Evolutionary conservation across 495 filamentous ascomycete genomes (phyloP).

Genomic region (Antarctomyces pellizariae): DNA sequence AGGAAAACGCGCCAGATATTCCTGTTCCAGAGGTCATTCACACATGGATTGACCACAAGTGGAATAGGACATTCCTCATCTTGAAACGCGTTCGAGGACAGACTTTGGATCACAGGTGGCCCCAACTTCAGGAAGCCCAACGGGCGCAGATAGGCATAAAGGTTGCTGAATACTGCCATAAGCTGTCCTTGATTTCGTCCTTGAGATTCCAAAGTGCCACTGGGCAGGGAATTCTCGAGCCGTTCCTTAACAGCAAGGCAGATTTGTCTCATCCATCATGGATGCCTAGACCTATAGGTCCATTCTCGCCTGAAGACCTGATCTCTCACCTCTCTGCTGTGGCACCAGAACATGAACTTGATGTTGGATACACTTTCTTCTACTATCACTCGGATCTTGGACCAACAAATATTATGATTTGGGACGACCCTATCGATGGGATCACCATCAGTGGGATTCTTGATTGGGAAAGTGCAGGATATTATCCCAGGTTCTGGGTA

Average conservation of each 20-base stretch:
- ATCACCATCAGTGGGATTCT: constrained; percentile 4
- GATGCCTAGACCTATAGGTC: constrained; percentile 4
- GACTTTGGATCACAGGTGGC: constrained; percentile 2
- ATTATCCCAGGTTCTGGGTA: constrained; percentile 5
- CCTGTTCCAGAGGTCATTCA: constrained; percentile 3
- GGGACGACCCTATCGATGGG: constrained; percentile 4
- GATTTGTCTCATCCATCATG: constrained; percentile 3
- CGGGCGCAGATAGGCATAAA: constrained; percentile 1
- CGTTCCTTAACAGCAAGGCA: background rate
- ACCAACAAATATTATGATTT: constrained; percentile 4
- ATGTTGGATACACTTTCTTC: background rate
- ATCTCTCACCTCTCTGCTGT: constrained; percentile 1
- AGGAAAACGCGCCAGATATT: constrained; percentile 1
- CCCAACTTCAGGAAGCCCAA: constrained; percentile 3
- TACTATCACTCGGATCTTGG: constrained; percentile 4
- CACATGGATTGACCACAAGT: constrained; percentile 3
- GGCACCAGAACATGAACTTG: constrained; percentile 1
- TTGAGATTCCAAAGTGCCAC: constrained; percentile 2
- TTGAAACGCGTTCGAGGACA: constrained; percentile 2
- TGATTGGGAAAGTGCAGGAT: constrained; percentile 4
- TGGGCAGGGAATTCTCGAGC: constrained; percentile 3
- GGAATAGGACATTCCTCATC: constrained; percentile 3
- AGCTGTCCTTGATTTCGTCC: constrained; percentile 1
- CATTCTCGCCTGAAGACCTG: constrained; percentile 1
- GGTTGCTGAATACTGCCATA: constrained; percentile 1